Conservation (phyloP, 208 protist species). For the Leishmania martiniquensis region DNA sequence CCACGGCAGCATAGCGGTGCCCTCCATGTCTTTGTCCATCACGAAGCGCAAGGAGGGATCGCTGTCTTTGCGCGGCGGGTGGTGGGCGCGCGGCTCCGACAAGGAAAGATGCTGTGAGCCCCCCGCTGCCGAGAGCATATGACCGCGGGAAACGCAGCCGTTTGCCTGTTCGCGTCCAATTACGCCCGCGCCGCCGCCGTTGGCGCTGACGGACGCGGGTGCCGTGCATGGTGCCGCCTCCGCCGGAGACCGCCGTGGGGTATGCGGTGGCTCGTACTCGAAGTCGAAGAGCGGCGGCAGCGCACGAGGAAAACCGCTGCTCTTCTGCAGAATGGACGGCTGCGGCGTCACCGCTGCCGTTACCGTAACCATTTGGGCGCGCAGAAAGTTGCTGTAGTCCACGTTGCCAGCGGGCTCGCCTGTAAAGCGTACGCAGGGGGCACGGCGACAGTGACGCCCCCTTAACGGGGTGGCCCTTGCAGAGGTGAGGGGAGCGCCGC, state of each 20-base stretch:
- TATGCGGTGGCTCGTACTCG: constrained; percentile 20
- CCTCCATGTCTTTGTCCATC: not conserved
- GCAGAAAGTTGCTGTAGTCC: not conserved
- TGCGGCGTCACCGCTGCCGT: not conserved
- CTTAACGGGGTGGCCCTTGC: not conserved
- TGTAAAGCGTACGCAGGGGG: constrained; percentile 15
- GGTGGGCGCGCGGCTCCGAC: not conserved
- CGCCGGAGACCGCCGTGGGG: not conserved
- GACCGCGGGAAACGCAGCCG: not conserved
- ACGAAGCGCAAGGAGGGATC: not conserved
- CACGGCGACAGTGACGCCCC: not conserved
- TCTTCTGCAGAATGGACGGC: constrained; percentile 26
- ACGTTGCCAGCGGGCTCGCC: not conserved
- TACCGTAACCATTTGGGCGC: not conserved
- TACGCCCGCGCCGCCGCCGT: not conserved
- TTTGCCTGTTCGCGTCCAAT: not conserved
- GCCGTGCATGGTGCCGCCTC: not conserved
- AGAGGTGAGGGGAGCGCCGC: not conserved
- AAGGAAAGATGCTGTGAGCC: not conserved
- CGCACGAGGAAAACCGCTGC: constrained; percentile 17
- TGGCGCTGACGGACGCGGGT: not conserved
- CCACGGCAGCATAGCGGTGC: not conserved
- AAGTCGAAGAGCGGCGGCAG: constrained; percentile 21
- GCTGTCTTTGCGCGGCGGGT: not conserved
- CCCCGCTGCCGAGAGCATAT: not conserved